Evolutionary conservation across 495 filamentous ascomycete species (phyloP), one percentile per base, ranked within the genome.

Genomic region (Mytilinidion resinicola): DNA sequence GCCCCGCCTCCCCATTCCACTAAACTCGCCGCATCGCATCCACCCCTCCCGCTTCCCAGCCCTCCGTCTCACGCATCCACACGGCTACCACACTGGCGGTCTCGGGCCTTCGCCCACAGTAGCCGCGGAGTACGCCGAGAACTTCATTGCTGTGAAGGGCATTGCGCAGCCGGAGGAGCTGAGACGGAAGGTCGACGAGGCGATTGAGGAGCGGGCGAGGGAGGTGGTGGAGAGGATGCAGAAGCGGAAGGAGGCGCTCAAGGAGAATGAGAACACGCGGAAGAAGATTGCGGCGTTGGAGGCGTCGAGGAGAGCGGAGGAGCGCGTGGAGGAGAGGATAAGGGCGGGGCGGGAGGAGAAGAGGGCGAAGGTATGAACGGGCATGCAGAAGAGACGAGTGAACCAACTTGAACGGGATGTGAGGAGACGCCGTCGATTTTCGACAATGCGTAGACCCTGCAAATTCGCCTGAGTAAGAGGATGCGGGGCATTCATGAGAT

Each of bases 1-100:
- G 25, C 25, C 25, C 25, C 2, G 6, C 25, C 25, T 30, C 25
- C 73, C 73, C 10, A 51, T 75, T 12, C 67, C 70, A 9, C 63
- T 75, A 7, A 30, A 42, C 56, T 70, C 73, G 21, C 55, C 62
- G 0, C 63, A 67, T 8, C 67, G 73, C 41, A 69, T 59, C 15
- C 68, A 69, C 57, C 59, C 65, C 35, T 63, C 58, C 33, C 60
- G 65, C 17, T 53, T 75, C 42, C 59, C 73, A 1, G 69, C 67
- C 15, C 41, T 75, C 12, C 62, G 48, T 14, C 65, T 73, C 36
- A 75, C 73, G 3, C 73, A 75, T 42, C 63, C 63, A 12, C 53
- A 59, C 19, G 73, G 73, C 19, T 68, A 62, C 42, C 51, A 67
- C 38, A 68, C 71, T 17, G 73, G 73, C 51, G 73, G 73, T 4